phyloP scores from a whole-genome alignment of 2,329 filamentous ascomycete species.

The Colletotrichum simmondsii region DNA sequence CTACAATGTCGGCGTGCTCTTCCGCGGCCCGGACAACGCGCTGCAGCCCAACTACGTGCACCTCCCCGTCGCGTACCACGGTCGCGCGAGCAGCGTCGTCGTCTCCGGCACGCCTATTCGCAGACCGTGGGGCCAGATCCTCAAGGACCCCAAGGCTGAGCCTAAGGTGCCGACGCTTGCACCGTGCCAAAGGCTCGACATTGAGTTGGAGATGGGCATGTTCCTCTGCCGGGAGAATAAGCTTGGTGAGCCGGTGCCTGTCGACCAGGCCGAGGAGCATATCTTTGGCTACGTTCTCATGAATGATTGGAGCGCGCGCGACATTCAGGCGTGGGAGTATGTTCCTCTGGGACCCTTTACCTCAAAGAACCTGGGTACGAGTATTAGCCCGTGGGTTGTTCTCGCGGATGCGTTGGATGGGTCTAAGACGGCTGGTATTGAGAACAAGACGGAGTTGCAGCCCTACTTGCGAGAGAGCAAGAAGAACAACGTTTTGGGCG shows the following conservation, averaged over 20 bases:
- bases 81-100: conserved; percentile 80
- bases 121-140: conserved; percentile 79
- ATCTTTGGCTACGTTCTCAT: conserved; percentile 77
- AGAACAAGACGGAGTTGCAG: conserved; percentile 48
- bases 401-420: conserved; percentile 65
- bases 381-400: conserved; percentile 71
- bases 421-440: conserved; percentile 37
- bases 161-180: conserved; percentile 68
- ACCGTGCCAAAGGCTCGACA: conserved; percentile 73
- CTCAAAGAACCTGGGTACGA: conserved; percentile 69
- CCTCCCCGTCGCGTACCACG: conserved; percentile 84
- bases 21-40: conserved; percentile 78
- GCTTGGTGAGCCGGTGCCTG: conserved; percentile 73
- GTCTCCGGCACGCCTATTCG: conserved; percentile 78
- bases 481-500: conserved; percentile 46
- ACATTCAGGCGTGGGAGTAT: conserved; percentile 72
- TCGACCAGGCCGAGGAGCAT: conserved; percentile 75
- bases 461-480: conserved; percentile 68
- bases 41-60: conserved; percentile 86
- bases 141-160: conserved; percentile 59
- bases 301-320: conserved; percentile 73
- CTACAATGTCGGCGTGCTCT: conserved; percentile 75
- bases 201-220: conserved; percentile 82
- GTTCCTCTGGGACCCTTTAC: conserved; percentile 71
- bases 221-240: conserved; percentile 76